Conservation (phyloP, 1,284 basidiomycete genomes). For the Marasmius sp. region DNA sequence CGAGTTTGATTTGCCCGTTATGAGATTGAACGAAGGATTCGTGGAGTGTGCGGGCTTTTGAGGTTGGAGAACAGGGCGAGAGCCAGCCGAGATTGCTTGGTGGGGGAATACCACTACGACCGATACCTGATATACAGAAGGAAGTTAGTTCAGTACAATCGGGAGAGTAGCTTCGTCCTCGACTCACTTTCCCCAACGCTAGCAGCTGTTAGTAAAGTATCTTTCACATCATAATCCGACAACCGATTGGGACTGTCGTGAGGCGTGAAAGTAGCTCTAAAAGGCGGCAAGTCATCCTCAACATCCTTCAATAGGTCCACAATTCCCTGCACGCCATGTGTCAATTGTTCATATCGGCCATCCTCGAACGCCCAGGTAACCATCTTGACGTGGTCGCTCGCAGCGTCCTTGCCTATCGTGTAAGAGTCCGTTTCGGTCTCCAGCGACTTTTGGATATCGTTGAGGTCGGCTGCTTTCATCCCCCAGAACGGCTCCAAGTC, state of each 20-base stretch:
- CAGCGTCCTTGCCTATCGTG: conserved; percentile 36
- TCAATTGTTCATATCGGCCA: conserved; percentile 29
- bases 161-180: background rate
- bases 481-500: conserved; percentile 56
- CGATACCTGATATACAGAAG: background rate
- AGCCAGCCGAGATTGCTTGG: conserved; percentile 34
- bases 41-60: conserved; percentile 32
- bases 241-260: conserved; percentile 44
- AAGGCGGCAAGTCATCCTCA: conserved; percentile 34
- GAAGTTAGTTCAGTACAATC: conserved; percentile 4
- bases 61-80: conserved; percentile 37
- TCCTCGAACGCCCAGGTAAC: conserved; percentile 29
- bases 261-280: conserved; percentile 38
- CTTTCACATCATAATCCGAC: conserved; percentile 39
- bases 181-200: conserved; percentile 39
- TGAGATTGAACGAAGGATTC: background rate
- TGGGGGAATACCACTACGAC: conserved; percentile 25
- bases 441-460: conserved; percentile 29
- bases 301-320: conserved; percentile 33
- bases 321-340: conserved; percentile 25
- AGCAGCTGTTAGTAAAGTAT: conserved; percentile 40
- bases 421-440: conserved; percentile 37
- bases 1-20: background rate
- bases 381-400: conserved; percentile 25
- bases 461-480: conserved; percentile 41